These are phyloP conservation scores for Debaryomyces robertsiae DNA, from an alignment of 1,139 yeast genomes.

Conservation along the genomic window DNA sequence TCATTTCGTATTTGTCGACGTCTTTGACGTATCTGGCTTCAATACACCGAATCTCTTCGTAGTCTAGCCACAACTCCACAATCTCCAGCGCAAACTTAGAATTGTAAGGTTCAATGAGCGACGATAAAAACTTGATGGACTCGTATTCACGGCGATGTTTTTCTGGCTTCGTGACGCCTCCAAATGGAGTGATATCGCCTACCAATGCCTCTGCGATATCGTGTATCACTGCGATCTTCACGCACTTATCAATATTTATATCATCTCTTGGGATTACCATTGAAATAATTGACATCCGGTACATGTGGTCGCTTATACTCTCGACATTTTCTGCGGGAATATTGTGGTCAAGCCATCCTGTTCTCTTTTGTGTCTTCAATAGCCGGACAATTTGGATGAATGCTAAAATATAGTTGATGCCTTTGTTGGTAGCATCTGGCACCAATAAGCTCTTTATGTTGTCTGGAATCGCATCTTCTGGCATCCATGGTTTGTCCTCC, in stretches of 20 bases:
- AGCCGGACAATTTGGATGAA: constrained; percentile 77
- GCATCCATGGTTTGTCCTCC: constrained; percentile 49
- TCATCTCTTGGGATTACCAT: constrained; percentile 60
- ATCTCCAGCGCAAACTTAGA: constrained; percentile 65
- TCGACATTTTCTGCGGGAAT: constrained; percentile 57
- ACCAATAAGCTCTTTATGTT: constrained; percentile 46
- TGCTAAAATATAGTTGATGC: constrained; percentile 57
- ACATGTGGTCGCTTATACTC: constrained; percentile 94
- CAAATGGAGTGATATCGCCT: constrained; percentile 93
- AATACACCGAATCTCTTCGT: constrained; percentile 76
- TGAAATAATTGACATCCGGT: constrained; percentile 86
- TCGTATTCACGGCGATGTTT: constrained; percentile 82
- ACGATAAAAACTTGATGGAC: constrained; percentile 69
- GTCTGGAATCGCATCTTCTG: constrained; percentile 59
- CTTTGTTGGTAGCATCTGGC: constrained; percentile 23
- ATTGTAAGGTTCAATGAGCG: constrained; percentile 66
- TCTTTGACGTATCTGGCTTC: constrained; percentile 94
- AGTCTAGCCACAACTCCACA: constrained; percentile 80
- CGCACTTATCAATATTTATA: constrained; percentile 58
- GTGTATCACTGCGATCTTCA: constrained; percentile 84
- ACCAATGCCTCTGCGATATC: constrained; percentile 94
- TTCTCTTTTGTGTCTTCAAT: constrained; percentile 79
- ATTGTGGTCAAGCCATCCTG: constrained; percentile 90
- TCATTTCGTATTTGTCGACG: constrained; percentile 90
- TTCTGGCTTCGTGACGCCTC: constrained; percentile 61